Base-by-base conservation (phyloP, 345 rosid species). In the Pistacia integerrima region DNA sequence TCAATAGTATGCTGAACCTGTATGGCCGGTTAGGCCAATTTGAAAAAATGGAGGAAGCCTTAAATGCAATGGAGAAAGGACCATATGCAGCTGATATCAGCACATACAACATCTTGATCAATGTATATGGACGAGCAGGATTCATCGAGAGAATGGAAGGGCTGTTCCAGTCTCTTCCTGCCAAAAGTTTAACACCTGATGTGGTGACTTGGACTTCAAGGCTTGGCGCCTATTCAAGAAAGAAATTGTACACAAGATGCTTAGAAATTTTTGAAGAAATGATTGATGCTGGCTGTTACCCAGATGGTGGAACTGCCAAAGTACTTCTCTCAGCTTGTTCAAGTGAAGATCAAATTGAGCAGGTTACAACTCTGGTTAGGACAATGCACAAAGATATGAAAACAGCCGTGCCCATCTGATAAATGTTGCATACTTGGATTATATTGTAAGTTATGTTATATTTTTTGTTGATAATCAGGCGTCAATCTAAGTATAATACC, bases 191-290 rank as follows among this genome's bases (percentile, higher is more conserved):
- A 72, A 85, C 64, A 64, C 89, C 97, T 0, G 97, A 94, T 75
- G 99, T 91, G 2, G 96, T 94, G 77, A 94, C 99, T 10, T 94
- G 98, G 99, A 94, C 99, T 0, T 91, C 98, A 4, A 84, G 97
- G 63, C 76, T 90, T 0, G 95, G 93, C 9, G 96, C 90, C 38
- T 93, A 91, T 82, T 90, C 99, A 0, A 90, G 91, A 67, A 94
- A 93, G 92, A 94, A 91, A 75, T 81, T 90, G 16, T 94, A 90
- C 76, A 70, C 55, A 67, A 90, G 71, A 77, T 94, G 97, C 78
- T 55, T 94, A 61, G 90, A 94, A 75, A 86, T 93, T 10, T 94
- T 94, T 1, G 97, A 94, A 77, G 97, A 91, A 62, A 94, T 94
- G 99, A 87, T 94, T 4, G 97, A 93, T 79, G 80, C 94, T 11